Base-by-base conservation (phyloP, 768 basidiomycete species). In the Suillus bovinus region DNA sequence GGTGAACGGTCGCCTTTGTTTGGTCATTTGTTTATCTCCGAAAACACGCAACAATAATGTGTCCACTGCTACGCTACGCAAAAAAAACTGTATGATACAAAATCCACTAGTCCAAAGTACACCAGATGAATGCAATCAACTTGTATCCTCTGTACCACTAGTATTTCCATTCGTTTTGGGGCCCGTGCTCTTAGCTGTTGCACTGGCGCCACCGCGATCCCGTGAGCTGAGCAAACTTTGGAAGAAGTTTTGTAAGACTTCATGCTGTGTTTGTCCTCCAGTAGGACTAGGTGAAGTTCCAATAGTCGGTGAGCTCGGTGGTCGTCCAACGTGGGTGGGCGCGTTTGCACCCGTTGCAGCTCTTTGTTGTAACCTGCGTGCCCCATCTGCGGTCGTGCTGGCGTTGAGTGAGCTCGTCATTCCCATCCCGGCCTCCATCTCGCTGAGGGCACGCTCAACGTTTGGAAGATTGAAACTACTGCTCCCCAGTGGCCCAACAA, bases 401-500 rank as follows among this genome's bases (percentile, higher is more conserved):
- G 76, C 64, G 62, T 69, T 70, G 71, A 74, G 47, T 74, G 71
- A 69, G 29, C 74, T 70, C 24, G 75, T 14, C 46, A 47, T 73
- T 0, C 70, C 70, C 52, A 81, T 70, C 5, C 84, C 84, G 56
- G 83, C 82, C 69, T 96, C 94, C 94, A 97, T 94, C 61, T 95
- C 93, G 24, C 82, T 84, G 61, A 97, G 82, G 1, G 92, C 94
- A 58, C 87, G 87, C 74, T 95, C 94, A 41, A 98, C 96, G 61
- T 81, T 89, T 2, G 96, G 95, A 56, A 98, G 78, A 70, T 77
- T 90, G 77, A 96, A 89, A 62, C 88, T 91, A 67, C 88, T 90
- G 72, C 88, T 91, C 59, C 91, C 91, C 76, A 99, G 84, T 0
- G 96, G 96, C 1, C 96, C 96, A 13, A 99, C 96, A 53, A 97